Conservation (phyloP, 352 stramenopile species). For the Phytophthora syringae region DNA sequence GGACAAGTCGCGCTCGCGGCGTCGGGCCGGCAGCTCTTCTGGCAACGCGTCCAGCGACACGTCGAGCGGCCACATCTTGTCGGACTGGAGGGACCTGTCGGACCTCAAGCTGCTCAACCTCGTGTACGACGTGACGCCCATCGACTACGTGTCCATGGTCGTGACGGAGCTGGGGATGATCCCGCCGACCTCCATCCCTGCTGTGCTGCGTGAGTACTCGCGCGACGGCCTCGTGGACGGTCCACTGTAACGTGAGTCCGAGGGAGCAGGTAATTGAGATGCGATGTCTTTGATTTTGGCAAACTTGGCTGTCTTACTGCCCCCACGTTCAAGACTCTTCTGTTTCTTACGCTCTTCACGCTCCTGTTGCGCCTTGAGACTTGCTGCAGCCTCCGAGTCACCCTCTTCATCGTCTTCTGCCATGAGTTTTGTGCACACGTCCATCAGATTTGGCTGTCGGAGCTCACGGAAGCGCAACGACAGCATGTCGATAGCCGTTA, state of each 20-base stretch:
- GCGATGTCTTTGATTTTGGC: slow-evolving; percentile 31
- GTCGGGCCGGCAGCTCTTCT: slow-evolving; percentile 15
- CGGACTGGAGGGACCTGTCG: slow-evolving; percentile 78
- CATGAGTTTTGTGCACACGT: slow-evolving; percentile 71
- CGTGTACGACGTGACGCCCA: slow-evolving; percentile 97
- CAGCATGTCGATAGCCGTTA: slow-evolving; percentile 82
- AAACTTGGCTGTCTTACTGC: slow-evolving; percentile 12
- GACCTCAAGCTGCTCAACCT: slow-evolving; percentile 88
- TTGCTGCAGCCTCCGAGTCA: slow-evolving; percentile 19
- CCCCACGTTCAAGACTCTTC: slow-evolving; percentile 22
- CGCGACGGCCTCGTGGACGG: slow-evolving; percentile 67
- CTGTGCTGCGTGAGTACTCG: slow-evolving; percentile 95
- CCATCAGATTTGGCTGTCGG: slow-evolving; percentile 65
- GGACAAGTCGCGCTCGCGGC: slow-evolving; percentile 51
- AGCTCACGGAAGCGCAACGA: slow-evolving; percentile 73
- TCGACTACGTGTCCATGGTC: slow-evolving; percentile 96
- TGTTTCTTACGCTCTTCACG: slow-evolving; percentile 32
- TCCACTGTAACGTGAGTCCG: slow-evolving; percentile 20
- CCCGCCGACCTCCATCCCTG: slow-evolving; percentile 96
- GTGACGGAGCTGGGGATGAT: slow-evolving; percentile 98
- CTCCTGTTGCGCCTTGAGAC: slow-evolving; percentile 23
- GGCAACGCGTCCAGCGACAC: slow-evolving; percentile 7
- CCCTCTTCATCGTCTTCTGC: slow-evolving; percentile 44
- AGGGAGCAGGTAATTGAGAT: slow-evolving; percentile 11
- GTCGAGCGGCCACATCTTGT: slow-evolving; percentile 68